These are phyloP conservation scores for Fusarium coffeatum DNA, from an alignment of 2,329 filamentous ascomycete species.

Conservation along the genomic window DNA sequence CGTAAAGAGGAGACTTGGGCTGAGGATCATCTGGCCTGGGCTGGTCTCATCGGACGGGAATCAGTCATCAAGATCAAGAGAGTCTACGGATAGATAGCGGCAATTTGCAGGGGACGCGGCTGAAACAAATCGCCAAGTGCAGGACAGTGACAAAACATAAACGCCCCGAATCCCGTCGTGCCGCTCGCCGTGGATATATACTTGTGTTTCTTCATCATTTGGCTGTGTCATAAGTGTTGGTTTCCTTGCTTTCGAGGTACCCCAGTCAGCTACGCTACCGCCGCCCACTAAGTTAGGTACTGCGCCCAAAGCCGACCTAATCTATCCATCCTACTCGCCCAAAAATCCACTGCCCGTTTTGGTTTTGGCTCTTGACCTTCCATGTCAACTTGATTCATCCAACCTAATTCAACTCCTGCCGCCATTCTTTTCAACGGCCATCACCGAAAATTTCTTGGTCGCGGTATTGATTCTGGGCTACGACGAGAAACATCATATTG, in stretches of 20 bases:
- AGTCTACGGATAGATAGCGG: neutral
- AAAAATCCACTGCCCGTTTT: slow-evolving; percentile 35
- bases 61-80: neutral
- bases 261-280: slow-evolving; percentile 15
- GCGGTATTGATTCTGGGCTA: slow-evolving; percentile 10
- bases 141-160: slow-evolving; percentile 29
- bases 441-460: slow-evolving; percentile 22
- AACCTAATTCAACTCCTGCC: slow-evolving; percentile 28
- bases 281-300: neutral
- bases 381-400: neutral
- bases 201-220: slow-evolving; percentile 17
- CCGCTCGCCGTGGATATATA: slow-evolving; percentile 28
- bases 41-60: slow-evolving; percentile 4
- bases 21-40: slow-evolving; percentile 34
- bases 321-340: slow-evolving; percentile 10
- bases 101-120: slow-evolving; percentile 30
- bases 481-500: neutral
- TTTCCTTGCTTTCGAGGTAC: slow-evolving; percentile 35
- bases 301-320: slow-evolving; percentile 28
- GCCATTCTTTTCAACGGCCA: slow-evolving; percentile 15
- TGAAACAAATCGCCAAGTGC: slow-evolving; percentile 28
- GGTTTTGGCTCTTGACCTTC: slow-evolving; percentile 9
- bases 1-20: slow-evolving; percentile 19
- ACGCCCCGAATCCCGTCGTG: slow-evolving; percentile 16
- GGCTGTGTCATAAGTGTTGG: slow-evolving; percentile 18